These are phyloP conservation scores for Huntiella moniliformis DNA, from an alignment of 2,329 filamentous ascomycete genomes.

Conservation along the genomic window DNA sequence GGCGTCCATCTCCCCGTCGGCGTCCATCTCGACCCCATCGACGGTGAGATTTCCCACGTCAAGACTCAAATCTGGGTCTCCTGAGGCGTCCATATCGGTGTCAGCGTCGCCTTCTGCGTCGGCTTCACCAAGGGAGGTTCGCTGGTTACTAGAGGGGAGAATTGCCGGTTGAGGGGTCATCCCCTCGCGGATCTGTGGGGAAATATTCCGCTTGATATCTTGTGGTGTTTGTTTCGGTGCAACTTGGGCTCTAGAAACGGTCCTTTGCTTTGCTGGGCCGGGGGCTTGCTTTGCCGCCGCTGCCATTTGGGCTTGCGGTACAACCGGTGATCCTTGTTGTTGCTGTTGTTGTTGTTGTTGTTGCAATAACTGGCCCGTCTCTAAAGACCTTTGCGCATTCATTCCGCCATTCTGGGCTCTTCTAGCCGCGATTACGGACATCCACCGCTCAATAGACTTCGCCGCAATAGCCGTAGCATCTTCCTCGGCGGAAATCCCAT, in stretches of 20 bases:
- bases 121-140: conserved; percentile 17
- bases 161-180: background rate
- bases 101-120: conserved; percentile 22
- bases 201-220: conserved; percentile 13
- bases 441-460: conserved; percentile 42
- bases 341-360: conserved; percentile 14
- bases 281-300: background rate
- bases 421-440: conserved; percentile 35
- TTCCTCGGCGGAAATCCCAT: conserved; percentile 23
- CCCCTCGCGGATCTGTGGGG: background rate
- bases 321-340: conserved; percentile 12
- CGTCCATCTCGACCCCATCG: conserved; percentile 15
- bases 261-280: conserved; percentile 17
- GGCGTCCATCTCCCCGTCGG: conserved; percentile 36
- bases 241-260: conserved; percentile 19
- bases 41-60: conserved; percentile 5
- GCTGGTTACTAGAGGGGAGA: conserved; percentile 19
- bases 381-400: conserved; percentile 30
- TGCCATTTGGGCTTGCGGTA: conserved; percentile 14
- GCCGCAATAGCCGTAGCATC: conserved; percentile 34
- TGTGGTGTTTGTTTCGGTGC: conserved; percentile 23
- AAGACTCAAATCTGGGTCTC: conserved; percentile 16
- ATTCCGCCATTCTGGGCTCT: conserved; percentile 27
- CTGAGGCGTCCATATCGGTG: conserved; percentile 17
- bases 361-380: conserved; percentile 17